Conservation (phyloP, 768 basidiomycete species). For the Leccinum olivaceopallidum region DNA sequence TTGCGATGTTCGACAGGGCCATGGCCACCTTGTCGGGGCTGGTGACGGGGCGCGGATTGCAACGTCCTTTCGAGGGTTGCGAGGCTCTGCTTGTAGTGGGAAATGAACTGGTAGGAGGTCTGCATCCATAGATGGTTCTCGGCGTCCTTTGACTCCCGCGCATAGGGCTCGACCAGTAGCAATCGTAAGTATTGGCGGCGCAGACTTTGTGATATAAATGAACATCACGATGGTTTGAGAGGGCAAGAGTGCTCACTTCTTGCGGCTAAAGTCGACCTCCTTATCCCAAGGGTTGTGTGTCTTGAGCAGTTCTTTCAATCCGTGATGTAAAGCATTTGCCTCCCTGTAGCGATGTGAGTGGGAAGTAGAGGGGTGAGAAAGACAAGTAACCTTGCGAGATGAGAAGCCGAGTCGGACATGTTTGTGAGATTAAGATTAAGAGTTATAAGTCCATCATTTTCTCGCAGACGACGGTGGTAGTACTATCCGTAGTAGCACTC, state of each 20-base stretch:
- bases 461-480: background rate
- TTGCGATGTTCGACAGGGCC: slow-evolving; percentile 84
- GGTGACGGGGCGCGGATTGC: slow-evolving; percentile 41
- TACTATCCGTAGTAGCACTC: slow-evolving; percentile 7
- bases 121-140: slow-evolving; percentile 92
- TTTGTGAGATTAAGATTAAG: slow-evolving; percentile 15
- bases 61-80: slow-evolving; percentile 60
- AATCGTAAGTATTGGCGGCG: slow-evolving; percentile 69
- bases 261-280: slow-evolving; percentile 84
- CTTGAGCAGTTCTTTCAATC: slow-evolving; percentile 74
- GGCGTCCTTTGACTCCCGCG: slow-evolving; percentile 74
- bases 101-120: slow-evolving; percentile 84
- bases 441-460: slow-evolving; percentile 33
- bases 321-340: slow-evolving; percentile 73
- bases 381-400: slow-evolving; percentile 35
- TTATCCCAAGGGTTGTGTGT: slow-evolving; percentile 77
- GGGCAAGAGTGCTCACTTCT: slow-evolving; percentile 58
- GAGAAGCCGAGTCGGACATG: slow-evolving; percentile 44
- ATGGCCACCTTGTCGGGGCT: slow-evolving; percentile 41
- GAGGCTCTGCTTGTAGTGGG: slow-evolving; percentile 78
- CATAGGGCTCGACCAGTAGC: slow-evolving; percentile 65
- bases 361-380: slow-evolving; percentile 3
- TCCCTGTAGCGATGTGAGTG: slow-evolving; percentile 50
- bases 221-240: slow-evolving; percentile 4
- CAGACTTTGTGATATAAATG: slow-evolving; percentile 44